Evolutionary conservation across 2,329 filamentous ascomycete species (phyloP).

Genomic region (Coleophoma eucalyptorum): DNA sequence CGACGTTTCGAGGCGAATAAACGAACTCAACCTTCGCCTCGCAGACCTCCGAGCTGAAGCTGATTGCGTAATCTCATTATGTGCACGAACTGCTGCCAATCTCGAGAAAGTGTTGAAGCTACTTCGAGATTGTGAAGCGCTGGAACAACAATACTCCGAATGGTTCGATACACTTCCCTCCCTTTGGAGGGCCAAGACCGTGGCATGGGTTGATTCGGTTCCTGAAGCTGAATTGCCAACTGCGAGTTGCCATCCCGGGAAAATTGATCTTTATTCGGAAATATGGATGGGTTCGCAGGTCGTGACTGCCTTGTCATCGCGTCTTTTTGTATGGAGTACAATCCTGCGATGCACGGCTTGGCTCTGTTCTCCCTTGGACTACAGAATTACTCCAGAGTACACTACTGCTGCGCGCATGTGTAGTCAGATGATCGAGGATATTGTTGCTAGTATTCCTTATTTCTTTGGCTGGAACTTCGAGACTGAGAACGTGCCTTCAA

Average conservation of each 20-base stretch:
- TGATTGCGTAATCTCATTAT: slow-evolving; percentile 41
- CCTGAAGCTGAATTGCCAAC: slow-evolving; percentile 39
- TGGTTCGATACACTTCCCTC: slow-evolving; percentile 47
- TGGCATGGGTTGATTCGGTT: slow-evolving; percentile 50
- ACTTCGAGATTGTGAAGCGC: slow-evolving; percentile 43
- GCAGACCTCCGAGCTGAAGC: slow-evolving; percentile 49
- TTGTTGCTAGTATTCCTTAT: slow-evolving; percentile 54
- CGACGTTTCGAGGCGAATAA: slow-evolving; percentile 36
- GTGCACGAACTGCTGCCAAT: slow-evolving; percentile 41
- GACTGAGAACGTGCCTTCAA: slow-evolving; percentile 30
- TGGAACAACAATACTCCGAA: slow-evolving; percentile 44
- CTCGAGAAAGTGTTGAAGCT: slow-evolving; percentile 45
- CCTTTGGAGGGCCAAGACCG: slow-evolving; percentile 43
- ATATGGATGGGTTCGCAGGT: slow-evolving; percentile 51
- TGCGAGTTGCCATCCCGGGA: slow-evolving; percentile 40
- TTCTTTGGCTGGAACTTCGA: slow-evolving; percentile 52
- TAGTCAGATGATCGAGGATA: slow-evolving; percentile 48
- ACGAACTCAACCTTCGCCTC: slow-evolving; percentile 43
- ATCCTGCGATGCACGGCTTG: slow-evolving; percentile 54
- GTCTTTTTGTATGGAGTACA: slow-evolving; percentile 48
- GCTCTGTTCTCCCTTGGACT: slow-evolving; percentile 53
- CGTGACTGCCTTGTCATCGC: slow-evolving; percentile 48
- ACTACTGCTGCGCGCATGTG: slow-evolving; percentile 46
- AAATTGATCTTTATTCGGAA: slow-evolving; percentile 53
- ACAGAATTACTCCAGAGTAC: slow-evolving; percentile 56